phyloP scores from a whole-genome alignment of 768 basidiomycete genomes.

The Lactarius tabidus region DNA sequence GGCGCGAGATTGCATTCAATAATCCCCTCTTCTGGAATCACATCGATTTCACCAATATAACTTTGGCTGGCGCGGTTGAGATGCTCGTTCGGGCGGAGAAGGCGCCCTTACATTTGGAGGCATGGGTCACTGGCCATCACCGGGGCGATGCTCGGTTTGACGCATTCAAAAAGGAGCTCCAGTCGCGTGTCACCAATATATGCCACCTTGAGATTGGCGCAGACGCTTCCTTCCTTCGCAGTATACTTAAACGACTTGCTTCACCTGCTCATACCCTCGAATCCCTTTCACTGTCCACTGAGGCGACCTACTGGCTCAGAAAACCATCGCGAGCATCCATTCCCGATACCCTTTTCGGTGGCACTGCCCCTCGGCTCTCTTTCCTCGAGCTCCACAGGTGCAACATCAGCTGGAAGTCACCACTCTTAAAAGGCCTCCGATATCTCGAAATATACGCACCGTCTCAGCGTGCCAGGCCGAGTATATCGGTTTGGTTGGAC shows the following conservation, averaged over 20 bases:
- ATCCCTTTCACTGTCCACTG: neutral
- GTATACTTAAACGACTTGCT: neutral
- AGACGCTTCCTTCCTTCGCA: neutral
- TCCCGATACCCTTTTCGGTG: neutral
- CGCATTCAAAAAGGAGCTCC: neutral
- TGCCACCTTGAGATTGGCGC: neutral
- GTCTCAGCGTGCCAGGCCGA: neutral
- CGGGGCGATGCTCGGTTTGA: neutral
- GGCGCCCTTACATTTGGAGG: neutral
- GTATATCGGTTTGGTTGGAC: neutral
- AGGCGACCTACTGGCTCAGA: neutral
- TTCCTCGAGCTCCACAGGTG: neutral
- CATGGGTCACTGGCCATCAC: neutral
- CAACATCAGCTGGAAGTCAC: constrained; percentile 1
- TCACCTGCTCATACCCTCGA: neutral
- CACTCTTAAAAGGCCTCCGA: constrained; percentile 12
- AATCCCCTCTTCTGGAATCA: constrained; percentile 17
- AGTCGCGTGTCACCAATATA: neutral
- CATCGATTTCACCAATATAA: neutral
- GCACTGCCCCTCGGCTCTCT: neutral
- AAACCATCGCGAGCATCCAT: neutral
- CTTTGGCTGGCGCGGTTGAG: neutral
- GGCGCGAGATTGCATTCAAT: constrained; percentile 22
- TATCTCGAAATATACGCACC: neutral
- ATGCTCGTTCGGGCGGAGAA: constrained; percentile 1